phyloP scores from a whole-genome alignment of 2,329 filamentous ascomycete genomes.

The Lithohypha guttulata region DNA sequence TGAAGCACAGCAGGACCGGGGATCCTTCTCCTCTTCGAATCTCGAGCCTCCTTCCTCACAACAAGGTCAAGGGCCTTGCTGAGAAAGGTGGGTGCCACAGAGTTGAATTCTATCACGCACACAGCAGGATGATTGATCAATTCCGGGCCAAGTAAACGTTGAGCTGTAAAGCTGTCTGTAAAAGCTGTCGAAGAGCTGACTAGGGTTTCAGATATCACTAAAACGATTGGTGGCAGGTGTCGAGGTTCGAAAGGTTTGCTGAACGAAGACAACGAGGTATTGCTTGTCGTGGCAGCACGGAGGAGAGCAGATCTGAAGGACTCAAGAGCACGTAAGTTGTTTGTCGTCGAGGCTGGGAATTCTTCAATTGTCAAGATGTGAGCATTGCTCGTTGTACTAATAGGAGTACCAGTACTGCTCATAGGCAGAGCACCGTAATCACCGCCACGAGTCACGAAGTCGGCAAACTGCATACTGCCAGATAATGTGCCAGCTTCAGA shows the following conservation, averaged over 20 bases:
- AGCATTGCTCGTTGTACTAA: slow-evolving; percentile 23
- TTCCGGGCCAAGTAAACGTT: slow-evolving; percentile 77
- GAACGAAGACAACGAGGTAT: slow-evolving; percentile 39
- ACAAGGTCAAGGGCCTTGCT: slow-evolving; percentile 73
- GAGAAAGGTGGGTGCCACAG: slow-evolving; percentile 75
- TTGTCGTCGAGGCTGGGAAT: slow-evolving; percentile 65
- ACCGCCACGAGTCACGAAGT: slow-evolving; percentile 74
- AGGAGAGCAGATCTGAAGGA: slow-evolving; percentile 67
- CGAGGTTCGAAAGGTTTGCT: slow-evolving; percentile 20
- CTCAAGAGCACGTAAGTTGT: slow-evolving; percentile 51
- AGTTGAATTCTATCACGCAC: slow-evolving; percentile 80
- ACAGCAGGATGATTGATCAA: slow-evolving; percentile 72
- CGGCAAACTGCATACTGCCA: slow-evolving; percentile 59
- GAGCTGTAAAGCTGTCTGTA: slow-evolving; percentile 84
- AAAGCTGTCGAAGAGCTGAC: slow-evolving; percentile 74
- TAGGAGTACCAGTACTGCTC: slow-evolving; percentile 6
- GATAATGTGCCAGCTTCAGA: slow-evolving; percentile 57
- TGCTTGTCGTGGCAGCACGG: slow-evolving; percentile 54
- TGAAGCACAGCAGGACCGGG: slow-evolving; percentile 72
- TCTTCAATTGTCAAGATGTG: slow-evolving; percentile 67
- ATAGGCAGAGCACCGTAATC: slow-evolving; percentile 64
- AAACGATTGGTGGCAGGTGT: slow-evolving; percentile 61
- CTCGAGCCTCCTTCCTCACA: slow-evolving; percentile 72
- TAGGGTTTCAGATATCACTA: slow-evolving; percentile 85
- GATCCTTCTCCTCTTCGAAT: slow-evolving; percentile 62